phyloP scores from a whole-genome alignment of 345 rosid genomes.

The Pugionium dolabratum region DNA sequence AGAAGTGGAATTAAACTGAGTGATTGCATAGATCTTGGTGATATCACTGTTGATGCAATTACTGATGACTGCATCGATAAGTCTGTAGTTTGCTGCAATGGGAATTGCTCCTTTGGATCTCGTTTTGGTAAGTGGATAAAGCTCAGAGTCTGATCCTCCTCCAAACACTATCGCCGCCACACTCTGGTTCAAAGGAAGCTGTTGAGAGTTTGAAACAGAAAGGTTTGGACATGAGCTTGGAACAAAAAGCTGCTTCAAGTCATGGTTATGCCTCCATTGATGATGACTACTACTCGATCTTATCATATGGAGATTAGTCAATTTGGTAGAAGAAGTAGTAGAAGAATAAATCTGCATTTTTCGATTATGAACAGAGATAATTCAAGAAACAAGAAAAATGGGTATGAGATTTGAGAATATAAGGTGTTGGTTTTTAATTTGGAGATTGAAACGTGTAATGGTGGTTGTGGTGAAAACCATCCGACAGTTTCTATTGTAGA shows the following conservation, averaged over 20 bases:
- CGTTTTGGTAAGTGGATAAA: constrained; percentile 74
- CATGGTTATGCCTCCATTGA: constrained; percentile 32
- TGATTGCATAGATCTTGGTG: constrained; percentile 75
- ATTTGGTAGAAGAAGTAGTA: constrained; percentile 24
- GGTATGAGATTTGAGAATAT: constrained; percentile 30
- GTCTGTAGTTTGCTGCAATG: constrained; percentile 68
- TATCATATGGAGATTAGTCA: constrained; percentile 27
- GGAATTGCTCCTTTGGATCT: constrained; percentile 89
- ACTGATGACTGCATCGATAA: constrained; percentile 78
- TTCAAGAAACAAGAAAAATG: constrained; percentile 6
- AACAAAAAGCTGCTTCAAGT: constrained; percentile 31
- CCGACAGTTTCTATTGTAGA: constrained; percentile 43
- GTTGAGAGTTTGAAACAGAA: constrained; percentile 38
- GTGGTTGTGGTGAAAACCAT: constrained; percentile 30
- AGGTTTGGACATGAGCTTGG: constrained; percentile 37
- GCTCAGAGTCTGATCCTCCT: constrained; percentile 63
- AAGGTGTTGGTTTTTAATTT: constrained; percentile 13
- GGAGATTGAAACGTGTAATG: constrained; percentile 31
- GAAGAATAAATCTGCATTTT: constrained; percentile 38
- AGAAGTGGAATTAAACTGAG: constrained; percentile 87
- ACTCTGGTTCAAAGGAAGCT: constrained; percentile 58
- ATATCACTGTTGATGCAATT: constrained; percentile 87
- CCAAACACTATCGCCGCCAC: constrained; percentile 84
- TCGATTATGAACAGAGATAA: constrained; percentile 20
- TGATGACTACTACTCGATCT: constrained; percentile 29